These are phyloP conservation scores for Wickerhamiella dianesei DNA, from an alignment of 805 yeast species.

Conservation along the genomic window DNA sequence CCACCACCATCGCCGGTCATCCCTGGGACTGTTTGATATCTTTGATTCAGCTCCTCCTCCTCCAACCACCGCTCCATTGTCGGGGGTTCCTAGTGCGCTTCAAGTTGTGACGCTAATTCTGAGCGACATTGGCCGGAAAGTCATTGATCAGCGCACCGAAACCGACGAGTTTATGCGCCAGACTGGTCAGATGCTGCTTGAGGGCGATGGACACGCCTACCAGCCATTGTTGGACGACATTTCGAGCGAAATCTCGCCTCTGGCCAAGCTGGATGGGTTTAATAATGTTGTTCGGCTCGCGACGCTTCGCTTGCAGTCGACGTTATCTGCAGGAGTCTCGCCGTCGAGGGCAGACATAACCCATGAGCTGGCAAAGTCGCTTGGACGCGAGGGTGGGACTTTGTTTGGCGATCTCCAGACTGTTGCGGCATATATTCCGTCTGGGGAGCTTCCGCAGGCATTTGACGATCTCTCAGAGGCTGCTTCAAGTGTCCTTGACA, in stretches of 20 bases:
- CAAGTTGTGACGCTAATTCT: conserved; percentile 17
- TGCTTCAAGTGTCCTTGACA: conserved; percentile 18
- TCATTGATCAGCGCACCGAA: conserved; percentile 23
- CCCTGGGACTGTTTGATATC: conserved; percentile 15
- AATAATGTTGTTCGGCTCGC: conserved; percentile 11
- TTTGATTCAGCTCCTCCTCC: conserved; percentile 9
- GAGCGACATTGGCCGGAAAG: conserved; percentile 22
- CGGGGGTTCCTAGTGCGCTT: conserved; percentile 4
- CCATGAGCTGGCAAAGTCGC: conserved; percentile 22
- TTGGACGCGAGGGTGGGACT: conserved; percentile 23
- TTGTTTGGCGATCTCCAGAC: conserved; percentile 26
- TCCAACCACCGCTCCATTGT: conserved; percentile 4
- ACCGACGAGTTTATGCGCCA: conserved; percentile 24
- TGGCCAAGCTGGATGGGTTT: conserved; percentile 12
- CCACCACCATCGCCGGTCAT: conserved; percentile 14
- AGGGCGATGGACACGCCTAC: conserved; percentile 15
- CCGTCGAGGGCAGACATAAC: conserved; percentile 24
- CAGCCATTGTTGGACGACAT: conserved; percentile 17
- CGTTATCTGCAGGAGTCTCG: conserved; percentile 3
- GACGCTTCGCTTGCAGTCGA: conserved; percentile 4
- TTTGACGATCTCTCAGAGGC: conserved; percentile 28
- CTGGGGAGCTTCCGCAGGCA: conserved; percentile 23
- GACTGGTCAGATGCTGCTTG: conserved; percentile 20
- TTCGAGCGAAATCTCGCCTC: conserved; percentile 12
- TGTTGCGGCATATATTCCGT: conserved; percentile 24